Evolutionary conservation across 768 basidiomycete genomes (phyloP).

Genomic region (Tulasnella sp.): DNA sequence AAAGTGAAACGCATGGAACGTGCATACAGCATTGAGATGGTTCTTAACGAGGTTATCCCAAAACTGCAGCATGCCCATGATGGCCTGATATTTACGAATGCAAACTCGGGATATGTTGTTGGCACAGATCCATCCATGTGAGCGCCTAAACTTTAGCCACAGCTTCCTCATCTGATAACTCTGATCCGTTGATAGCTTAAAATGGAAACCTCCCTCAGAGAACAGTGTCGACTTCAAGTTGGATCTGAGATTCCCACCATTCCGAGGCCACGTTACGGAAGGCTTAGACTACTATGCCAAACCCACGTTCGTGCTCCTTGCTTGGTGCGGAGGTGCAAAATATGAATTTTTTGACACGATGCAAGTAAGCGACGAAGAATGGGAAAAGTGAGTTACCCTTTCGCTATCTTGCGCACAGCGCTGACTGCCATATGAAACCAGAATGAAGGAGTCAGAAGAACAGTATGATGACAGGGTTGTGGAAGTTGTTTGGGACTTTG

Average conservation of each 20-base stretch:
- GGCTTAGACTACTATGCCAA: constrained; percentile 73
- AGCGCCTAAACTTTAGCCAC: constrained; percentile 26
- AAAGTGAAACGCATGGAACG: constrained; percentile 75
- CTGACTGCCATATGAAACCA: constrained; percentile 25
- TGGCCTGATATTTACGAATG: constrained; percentile 92
- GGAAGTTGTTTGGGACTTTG: constrained; percentile 82
- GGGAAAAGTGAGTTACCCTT: constrained; percentile 61
- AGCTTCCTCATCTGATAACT: not conserved
- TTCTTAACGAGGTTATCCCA: constrained; percentile 75
- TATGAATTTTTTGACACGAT: constrained; percentile 82
- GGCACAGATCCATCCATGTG: constrained; percentile 88
- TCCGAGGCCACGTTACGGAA: constrained; percentile 33
- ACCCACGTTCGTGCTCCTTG: constrained; percentile 71
- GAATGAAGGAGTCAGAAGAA: constrained; percentile 71
- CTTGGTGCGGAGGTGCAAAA: constrained; percentile 58
- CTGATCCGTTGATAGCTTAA: constrained; percentile 45
- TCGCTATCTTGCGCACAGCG: constrained; percentile 8
- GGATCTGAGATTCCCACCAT: constrained; percentile 80
- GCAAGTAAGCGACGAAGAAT: constrained; percentile 77
- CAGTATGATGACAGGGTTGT: constrained; percentile 90
- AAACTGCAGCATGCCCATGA: constrained; percentile 83
- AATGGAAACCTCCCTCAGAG: constrained; percentile 98
- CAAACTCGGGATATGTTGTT: constrained; percentile 60
- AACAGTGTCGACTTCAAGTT: constrained; percentile 98
- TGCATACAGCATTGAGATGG: constrained; percentile 78